Evolutionary conservation across 345 rosid species (phyloP), one percentile per base, ranked within the genome.

Genomic region (Salix suchowensis): DNA sequence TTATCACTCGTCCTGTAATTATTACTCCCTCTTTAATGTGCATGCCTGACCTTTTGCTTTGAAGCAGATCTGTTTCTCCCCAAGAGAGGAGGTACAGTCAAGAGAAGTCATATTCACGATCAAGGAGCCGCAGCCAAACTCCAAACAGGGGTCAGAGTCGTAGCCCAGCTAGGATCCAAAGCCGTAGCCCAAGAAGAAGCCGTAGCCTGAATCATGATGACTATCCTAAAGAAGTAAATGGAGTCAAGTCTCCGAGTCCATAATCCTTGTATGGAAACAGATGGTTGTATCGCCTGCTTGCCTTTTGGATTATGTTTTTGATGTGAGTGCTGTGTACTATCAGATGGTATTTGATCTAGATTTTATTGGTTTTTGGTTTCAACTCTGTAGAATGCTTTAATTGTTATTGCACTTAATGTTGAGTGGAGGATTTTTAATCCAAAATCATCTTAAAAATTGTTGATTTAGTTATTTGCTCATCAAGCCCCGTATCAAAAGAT

Each of bases 191-290:
- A 13, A 77, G 74, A 50, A 76, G 80, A 69, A 81, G 70, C 60
- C 81, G 5, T 26, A 87, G 88, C 70, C 91, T 84, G 6, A 79
- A 66, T 44, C 81, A 10, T 37, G 87, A 75, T 58, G 83, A 70
- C 13, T 77, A 85, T 75, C 62, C 84, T 4, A 82, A 81, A 77
- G 88, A 71, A 68, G 32, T 23, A 18, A 83, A 82, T 58, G 91
- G 90, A 74, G 91, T 82, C 30, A 86, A 92, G 83, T 90, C 97
- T 82, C 95, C 97, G 26, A 88, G 90, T 82, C 90, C 77, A 79
- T 92, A 90, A 92, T 65, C 36, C 40, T 11, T 21, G 10, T 52
- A 19, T 15, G 30, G 52, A 67, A 14, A 36, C 64, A 32, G 62
- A 71, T 46, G 46, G 71, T 23, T 34, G 65, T 26, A 39, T 40